phyloP scores from a whole-genome alignment of 2,329 filamentous ascomycete species.

The Aquanectria penicillioides region DNA sequence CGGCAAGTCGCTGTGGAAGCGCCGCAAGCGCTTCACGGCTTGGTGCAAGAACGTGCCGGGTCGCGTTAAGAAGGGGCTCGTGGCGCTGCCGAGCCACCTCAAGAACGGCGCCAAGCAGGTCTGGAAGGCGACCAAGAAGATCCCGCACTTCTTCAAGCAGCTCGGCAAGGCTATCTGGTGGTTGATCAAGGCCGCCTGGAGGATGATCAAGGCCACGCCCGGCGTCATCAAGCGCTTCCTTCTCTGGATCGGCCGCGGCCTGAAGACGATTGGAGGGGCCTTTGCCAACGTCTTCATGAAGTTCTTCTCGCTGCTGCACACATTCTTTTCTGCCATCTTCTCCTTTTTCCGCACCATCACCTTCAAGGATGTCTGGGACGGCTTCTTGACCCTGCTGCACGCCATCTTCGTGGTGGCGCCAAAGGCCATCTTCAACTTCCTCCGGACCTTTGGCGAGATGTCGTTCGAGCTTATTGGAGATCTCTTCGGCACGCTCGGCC shows the following conservation, averaged over 20 bases:
- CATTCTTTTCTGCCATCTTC: conserved; percentile 45
- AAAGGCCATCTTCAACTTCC: conserved; percentile 36
- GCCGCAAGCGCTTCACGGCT: conserved; percentile 39
- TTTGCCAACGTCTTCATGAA: conserved; percentile 38
- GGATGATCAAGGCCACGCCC: conserved; percentile 36
- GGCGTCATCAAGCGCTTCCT: conserved; percentile 37
- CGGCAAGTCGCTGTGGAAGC: conserved; percentile 33
- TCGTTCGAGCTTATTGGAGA: conserved; percentile 41
- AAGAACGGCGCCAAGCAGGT: conserved; percentile 13
- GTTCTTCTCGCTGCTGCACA: conserved; percentile 49
- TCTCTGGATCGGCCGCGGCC: conserved; percentile 44
- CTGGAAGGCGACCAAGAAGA: conserved; percentile 36
- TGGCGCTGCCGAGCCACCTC: conserved; percentile 29
- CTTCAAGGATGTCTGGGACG: conserved; percentile 52
- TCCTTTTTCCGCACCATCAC: conserved; percentile 49
- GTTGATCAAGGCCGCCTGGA: conserved; percentile 21
- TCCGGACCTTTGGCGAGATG: conserved; percentile 27
- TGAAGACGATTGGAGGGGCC: conserved; percentile 40
- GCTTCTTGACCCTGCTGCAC: too few species aligned
- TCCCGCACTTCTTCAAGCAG: conserved; percentile 20
- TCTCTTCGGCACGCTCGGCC: conserved; percentile 45
- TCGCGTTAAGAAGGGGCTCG: conserved; percentile 30
- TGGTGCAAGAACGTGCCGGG: conserved; percentile 47
- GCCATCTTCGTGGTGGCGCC: conserved; percentile 45
- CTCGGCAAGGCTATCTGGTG: conserved; percentile 26